These are phyloP conservation scores for Elsinoe batatas DNA, from an alignment of 2,329 filamentous ascomycete species.

Conservation along the genomic window DNA sequence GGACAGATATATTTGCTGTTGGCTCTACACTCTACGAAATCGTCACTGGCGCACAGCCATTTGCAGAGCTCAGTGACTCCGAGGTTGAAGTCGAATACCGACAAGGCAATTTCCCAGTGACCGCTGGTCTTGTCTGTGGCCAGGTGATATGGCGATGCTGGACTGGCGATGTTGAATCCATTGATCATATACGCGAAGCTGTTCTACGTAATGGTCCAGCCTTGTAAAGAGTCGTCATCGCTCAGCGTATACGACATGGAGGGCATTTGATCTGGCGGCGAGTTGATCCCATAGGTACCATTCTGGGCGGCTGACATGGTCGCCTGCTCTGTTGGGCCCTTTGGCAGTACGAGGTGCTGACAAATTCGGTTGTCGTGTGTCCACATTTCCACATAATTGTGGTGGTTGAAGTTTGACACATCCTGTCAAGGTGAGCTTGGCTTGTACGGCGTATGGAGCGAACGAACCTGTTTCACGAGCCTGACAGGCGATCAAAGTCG, in stretches of 20 bases:
- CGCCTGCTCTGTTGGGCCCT: neutral
- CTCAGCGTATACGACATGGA: neutral
- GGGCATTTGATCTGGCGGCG: neutral
- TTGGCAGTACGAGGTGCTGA: neutral
- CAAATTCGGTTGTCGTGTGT: neutral
- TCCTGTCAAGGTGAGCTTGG: no score
- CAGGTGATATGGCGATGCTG: neutral
- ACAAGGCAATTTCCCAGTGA: neutral
- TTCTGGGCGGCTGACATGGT: neutral
- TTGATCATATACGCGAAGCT: neutral
- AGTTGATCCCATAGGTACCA: neutral
- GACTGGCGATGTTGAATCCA: neutral
- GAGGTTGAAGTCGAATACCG: neutral
- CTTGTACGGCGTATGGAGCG: no score
- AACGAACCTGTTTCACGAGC: no score
- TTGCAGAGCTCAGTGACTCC: neutral
- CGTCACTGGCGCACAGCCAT: neutral
- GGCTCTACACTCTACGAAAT: neutral
- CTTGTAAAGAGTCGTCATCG: neutral
- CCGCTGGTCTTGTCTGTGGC: neutral
- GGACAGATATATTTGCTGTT: neutral
- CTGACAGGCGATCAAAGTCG: no score
- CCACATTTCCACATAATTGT: neutral
- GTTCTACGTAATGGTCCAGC: neutral
- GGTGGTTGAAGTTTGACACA: no score